Base-by-base conservation (phyloP, 306 rosid species). In the Styphnolobium japonicum region DNA sequence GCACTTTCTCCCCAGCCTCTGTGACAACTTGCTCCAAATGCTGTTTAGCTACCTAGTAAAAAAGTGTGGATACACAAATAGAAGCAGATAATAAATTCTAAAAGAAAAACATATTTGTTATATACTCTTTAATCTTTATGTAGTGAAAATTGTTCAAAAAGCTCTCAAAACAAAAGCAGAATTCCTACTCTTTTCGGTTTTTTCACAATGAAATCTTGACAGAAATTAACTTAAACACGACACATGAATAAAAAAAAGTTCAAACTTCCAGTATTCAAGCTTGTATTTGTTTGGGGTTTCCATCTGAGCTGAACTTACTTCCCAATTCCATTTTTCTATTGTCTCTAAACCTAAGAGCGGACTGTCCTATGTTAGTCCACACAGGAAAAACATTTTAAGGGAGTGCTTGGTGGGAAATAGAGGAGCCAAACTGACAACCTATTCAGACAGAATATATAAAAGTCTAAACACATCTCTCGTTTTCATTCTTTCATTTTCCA, bases 41-140 rank as follows among this genome's bases (percentile, higher is more conserved):
- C 87, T 93, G 89, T 83, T 89, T 87, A 76, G 96, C 92, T 70
- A 83, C 96, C 99, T 95, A 79, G 77, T 81, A 68, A 77, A 31
- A 67, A 69, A 34, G 62, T 31, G 49, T 67, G 7, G 58, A 82
- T 10, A 67, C 64, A 91, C 82, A 86, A 57, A 77, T 45, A 42
- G 67, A 66, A 67, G 43, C 40, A 10, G 64, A 65, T 23, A 34
- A 43, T 22, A 37, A 71, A 62, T 53, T 61, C 68, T 37, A 70
- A 66, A 62, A 11, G 65, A 8, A 19, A 14, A 60, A 53, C 37
- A 58, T 2, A 23, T 16, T 40, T 15, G n/a, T 4, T 0, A 2
- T 15, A 16, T 4, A 25, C 53, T 39, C 19, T n/a, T 4, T 40
- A 22, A 73, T 14, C n/a, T n/a, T 65, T 31, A 15, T 22, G 37